Percentiles rank a stretch among this genome's conserved stretches.
Evolutionary conservation across 169 alveolate species (phyloP).

Genomic region (Plasmodium gaboni): DNA sequence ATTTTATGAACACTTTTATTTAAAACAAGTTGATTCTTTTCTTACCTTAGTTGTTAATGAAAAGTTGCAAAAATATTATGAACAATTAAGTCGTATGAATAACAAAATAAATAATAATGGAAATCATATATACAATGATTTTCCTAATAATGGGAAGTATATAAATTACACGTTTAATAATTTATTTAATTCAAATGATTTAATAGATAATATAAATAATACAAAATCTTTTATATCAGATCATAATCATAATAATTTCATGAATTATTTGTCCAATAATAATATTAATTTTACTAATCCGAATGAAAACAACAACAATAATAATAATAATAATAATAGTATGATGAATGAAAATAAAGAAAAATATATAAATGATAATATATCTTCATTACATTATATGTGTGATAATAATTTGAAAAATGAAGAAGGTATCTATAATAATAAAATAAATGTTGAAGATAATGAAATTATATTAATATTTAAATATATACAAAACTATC

Average conservation of each 20-base stretch:
- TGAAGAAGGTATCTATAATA: neutral
- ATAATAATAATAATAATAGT: neutral
- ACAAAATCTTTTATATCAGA: neutral
- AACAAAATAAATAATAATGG: neutral
- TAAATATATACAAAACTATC: slow-evolving; percentile 69
- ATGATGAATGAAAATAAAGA: neutral
- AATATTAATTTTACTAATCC: neutral
- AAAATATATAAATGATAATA: neutral
- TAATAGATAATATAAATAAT: neutral
- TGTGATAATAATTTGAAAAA: neutral
- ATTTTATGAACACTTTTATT: slow-evolving; percentile 46
- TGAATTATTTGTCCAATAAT: neutral
- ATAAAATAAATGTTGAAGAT: slow-evolving; percentile 1
- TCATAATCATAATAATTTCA: neutral
- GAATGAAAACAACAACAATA: neutral
- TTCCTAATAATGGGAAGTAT: neutral
- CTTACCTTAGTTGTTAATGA: slow-evolving; percentile 41
- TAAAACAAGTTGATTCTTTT: slow-evolving; percentile 32
- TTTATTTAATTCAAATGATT: neutral
- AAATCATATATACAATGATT: neutral
- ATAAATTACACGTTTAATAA: slow-evolving; percentile 16
- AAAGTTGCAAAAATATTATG: slow-evolving; percentile 18
- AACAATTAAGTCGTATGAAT: neutral
- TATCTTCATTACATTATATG: neutral
- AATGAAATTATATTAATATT: slow-evolving; percentile 47